A percentile compares a stretch with the other conserved stretches of the same genome.
Conservation (phyloP, 495 filamentous ascomycete genomes). For the Diplogelasinospora grovesii region DNA sequence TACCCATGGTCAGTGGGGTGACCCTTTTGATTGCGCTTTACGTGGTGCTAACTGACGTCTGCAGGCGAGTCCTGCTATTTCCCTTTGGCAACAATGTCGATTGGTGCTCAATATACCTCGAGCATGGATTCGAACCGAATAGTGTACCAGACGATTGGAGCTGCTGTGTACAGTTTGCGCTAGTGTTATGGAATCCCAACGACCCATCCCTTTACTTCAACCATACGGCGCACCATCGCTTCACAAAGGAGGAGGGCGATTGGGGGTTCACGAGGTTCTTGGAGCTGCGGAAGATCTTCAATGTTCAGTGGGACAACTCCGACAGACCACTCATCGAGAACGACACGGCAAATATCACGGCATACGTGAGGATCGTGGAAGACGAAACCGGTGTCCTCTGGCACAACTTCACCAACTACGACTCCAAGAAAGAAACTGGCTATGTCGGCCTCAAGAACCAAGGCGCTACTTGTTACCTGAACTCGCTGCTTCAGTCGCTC, state of each 20-base stretch:
- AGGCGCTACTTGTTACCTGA: constrained; percentile 96
- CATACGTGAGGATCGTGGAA: constrained; percentile 88
- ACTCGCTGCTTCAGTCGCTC: constrained; percentile 91
- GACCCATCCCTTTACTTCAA: constrained; percentile 70
- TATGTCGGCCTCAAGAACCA: constrained; percentile 97
- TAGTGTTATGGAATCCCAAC: constrained; percentile 90
- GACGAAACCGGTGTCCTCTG: constrained; percentile 98
- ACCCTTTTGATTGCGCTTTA: neutral
- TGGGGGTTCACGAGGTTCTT: constrained; percentile 97
- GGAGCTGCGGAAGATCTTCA: constrained; percentile 77
- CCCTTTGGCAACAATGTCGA: constrained; percentile 91
- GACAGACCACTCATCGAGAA: constrained; percentile 83
- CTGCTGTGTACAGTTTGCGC: constrained; percentile 89
- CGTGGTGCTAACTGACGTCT: constrained; percentile 19
- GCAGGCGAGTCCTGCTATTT: constrained; percentile 89
- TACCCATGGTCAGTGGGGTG: constrained; percentile 66
- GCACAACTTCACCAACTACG: constrained; percentile 98
- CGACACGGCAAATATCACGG: constrained; percentile 78
- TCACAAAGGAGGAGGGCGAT: constrained; percentile 92
- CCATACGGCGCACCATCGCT: constrained; percentile 75
- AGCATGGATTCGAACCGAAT: constrained; percentile 72
- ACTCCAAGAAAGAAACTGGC: constrained; percentile 97
- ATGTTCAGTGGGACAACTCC: constrained; percentile 48
- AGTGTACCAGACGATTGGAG: constrained; percentile 79
- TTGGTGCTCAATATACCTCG: constrained; percentile 88